These are phyloP conservation scores for Mycena rebaudengoi DNA, from an alignment of 768 basidiomycete species.

Conservation along the genomic window DNA sequence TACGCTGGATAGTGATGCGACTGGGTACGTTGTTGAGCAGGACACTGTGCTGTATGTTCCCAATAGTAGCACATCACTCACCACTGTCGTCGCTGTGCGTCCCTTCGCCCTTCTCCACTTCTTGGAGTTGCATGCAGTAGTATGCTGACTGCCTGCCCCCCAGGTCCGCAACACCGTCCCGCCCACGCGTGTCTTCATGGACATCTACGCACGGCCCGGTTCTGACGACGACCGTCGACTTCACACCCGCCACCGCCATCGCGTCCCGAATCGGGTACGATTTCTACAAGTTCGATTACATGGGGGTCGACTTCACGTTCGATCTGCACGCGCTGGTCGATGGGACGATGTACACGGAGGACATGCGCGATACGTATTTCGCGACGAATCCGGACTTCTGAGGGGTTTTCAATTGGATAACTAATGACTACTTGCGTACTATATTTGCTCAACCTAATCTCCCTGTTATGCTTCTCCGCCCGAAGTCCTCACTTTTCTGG, in stretches of 20 bases:
- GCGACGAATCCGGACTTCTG: too few relatives aligned
- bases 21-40: constrained; percentile 48
- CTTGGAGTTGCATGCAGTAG: not conserved
- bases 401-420: too few relatives aligned
- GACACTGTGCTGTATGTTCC: constrained; percentile 53
- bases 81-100: constrained; percentile 36
- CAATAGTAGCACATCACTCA: constrained; percentile 41
- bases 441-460: too few relatives aligned
- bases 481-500: too few relatives aligned
- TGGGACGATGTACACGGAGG: constrained; percentile 35
- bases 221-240: constrained; percentile 36
- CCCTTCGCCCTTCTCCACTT: not conserved
- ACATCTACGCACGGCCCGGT: constrained; percentile 30
- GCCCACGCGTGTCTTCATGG: constrained; percentile 36
- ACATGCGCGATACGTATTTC: constrained; percentile 34
- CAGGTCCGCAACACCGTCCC: constrained; percentile 36
- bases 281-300: constrained; percentile 35
- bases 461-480: too few relatives aligned
- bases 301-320: constrained; percentile 36
- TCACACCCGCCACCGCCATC: constrained; percentile 30
- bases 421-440: too few relatives aligned
- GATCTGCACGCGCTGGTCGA: constrained; percentile 35
- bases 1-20: constrained; percentile 49
- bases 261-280: constrained; percentile 36
- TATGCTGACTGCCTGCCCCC: too few relatives aligned